A percentile compares a stretch with the other conserved stretches of the same genome.
These are phyloP conservation scores for Fagopyrum homotropicum DNA, from an alignment of 148 eudicot genomes.

Conservation along the genomic window DNA sequence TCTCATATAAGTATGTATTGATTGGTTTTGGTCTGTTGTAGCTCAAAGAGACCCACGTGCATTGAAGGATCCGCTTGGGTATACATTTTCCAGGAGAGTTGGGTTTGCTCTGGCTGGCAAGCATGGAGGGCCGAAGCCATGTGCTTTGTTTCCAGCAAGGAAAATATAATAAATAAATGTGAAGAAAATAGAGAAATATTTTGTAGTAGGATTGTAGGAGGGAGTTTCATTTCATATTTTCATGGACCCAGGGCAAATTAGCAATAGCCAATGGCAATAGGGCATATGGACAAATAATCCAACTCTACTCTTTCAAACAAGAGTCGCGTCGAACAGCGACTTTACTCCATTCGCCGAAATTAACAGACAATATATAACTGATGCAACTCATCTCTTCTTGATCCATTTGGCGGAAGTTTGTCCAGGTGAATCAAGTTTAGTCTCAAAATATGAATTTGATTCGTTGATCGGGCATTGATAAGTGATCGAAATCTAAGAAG, in stretches of 20 bases:
- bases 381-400: no score
- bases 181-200: background rate
- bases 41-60: slow-evolving; percentile 8
- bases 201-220: background rate
- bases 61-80: background rate
- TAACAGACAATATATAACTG: no score
- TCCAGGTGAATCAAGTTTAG: no score
- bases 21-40: background rate
- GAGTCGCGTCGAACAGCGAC: no score
- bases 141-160: background rate
- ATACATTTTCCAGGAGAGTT: slow-evolving; percentile 3
- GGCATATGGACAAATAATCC: no score
- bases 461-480: no score
- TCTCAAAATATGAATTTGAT: no score
- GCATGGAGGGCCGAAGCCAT: slow-evolving; percentile 11
- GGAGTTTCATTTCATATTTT: background rate
- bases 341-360: no score
- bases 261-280: no score
- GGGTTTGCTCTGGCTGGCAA: background rate
- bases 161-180: background rate
- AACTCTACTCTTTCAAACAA: no score
- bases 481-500: no score
- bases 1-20: background rate
- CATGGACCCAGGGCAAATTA: background rate
- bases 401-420: no score